These are phyloP conservation scores for Lachnellula occidentalis DNA, from an alignment of 2,329 filamentous ascomycete species.

Conservation along the genomic window DNA sequence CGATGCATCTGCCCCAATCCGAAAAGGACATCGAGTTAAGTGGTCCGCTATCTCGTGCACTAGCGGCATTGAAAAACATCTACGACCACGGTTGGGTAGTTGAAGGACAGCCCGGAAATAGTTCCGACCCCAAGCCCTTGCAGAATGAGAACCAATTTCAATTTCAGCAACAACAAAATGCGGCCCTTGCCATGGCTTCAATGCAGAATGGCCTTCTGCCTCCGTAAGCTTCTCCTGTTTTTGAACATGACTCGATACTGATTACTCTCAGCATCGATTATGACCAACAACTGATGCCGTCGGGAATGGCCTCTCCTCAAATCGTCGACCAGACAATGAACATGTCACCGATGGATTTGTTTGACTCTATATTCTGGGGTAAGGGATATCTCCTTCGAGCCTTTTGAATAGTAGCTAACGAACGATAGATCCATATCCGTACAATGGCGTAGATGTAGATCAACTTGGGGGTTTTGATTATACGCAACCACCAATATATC, in stretches of 20 bases:
- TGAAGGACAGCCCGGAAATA: conserved; percentile 32
- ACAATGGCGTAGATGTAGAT: neutral
- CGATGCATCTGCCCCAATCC: conserved; percentile 15
- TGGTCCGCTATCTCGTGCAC: conserved; percentile 54
- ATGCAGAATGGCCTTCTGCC: conserved; percentile 51
- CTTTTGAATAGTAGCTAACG: neutral
- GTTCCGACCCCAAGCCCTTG: conserved; percentile 7
- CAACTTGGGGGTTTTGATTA: neutral
- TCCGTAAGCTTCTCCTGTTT: conserved; percentile 19
- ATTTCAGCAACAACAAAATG: conserved; percentile 46
- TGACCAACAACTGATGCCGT: conserved; percentile 33
- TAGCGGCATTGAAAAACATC: conserved; percentile 58
- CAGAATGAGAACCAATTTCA: conserved; percentile 19
- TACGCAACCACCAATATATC: conserved; percentile 1
- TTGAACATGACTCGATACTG: neutral
- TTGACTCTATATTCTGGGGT: conserved; percentile 66
- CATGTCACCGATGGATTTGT: conserved; percentile 63
- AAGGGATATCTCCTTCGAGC: conserved; percentile 27
- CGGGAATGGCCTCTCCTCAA: conserved; percentile 37
- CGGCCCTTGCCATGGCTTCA: conserved; percentile 59
- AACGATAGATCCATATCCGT: conserved; percentile 7
- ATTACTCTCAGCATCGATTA: conserved; percentile 33
- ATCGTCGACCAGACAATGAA: conserved; percentile 50
- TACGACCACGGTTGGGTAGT: conserved; percentile 59
- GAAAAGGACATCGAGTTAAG: conserved; percentile 31